Base-by-base conservation (phyloP, 805 yeast genomes). In the Cyberlindnera euphorbiiphila region DNA sequence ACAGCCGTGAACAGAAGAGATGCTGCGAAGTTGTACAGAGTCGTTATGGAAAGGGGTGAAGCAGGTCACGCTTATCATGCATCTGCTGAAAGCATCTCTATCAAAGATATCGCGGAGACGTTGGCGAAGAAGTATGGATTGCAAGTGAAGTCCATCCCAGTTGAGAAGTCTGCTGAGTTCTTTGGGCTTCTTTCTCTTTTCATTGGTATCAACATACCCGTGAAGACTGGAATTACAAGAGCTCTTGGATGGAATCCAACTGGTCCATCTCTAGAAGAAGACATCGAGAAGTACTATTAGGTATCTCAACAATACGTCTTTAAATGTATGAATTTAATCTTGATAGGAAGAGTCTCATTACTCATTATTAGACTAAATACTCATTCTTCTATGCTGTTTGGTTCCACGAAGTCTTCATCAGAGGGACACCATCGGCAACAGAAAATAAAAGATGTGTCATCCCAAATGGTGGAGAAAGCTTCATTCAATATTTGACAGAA, bases 1-100 rank as follows among this genome's bases (percentile, higher is more conserved):
- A 37, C 62, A 3, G 59, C 65, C 5, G 61, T 58, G 16, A 54
- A 61, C 30, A 49, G 49, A 5, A 13, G 24, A 3, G 72, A 67
- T 54, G 62, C 62, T 13, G 70, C 65, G 8, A 37, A 19, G 4
- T 29, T 64, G 14, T 64, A 34, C 52, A 26, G 54, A 24, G 26
- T 51, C 38, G 62, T 58, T 41, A 14, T 9, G 11, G 29, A 26
- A 9, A 13, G 15, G 9, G 29, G 18, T 13, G 29, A 26, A 7
- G 6, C 6, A 9, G 29, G 29, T 26, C 18, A 10, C n/a, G 6
- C 15, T 12, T 33, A 53, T 57, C 53, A 61, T 41, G 60, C 57
- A n/a, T 43, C 42, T 34, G 51, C 51, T 25, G 62, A 60, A 29
- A 33, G 26, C n/a, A 32, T 64, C 11, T 34, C 41, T 19, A 18